These are phyloP conservation scores for Taxawa tesnikishii DNA, from an alignment of 2,329 filamentous ascomycete genomes.

Conservation along the genomic window DNA sequence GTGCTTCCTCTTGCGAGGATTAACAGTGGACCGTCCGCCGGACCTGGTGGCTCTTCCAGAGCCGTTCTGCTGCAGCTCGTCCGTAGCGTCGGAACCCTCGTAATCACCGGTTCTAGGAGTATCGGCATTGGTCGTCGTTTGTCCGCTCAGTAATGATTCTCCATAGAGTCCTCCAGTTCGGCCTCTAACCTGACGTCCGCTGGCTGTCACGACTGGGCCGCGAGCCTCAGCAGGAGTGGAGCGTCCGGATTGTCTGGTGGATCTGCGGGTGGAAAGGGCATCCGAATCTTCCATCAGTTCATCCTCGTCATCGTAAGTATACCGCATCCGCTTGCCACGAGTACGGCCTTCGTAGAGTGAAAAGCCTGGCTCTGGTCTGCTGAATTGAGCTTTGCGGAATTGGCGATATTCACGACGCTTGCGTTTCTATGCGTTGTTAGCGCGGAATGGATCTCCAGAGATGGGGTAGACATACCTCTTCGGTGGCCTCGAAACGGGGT, in stretches of 20 bases:
- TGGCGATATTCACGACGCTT: slow-evolving; percentile 85
- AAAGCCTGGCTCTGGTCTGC: slow-evolving; percentile 75
- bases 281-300: slow-evolving; percentile 55
- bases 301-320: slow-evolving; percentile 88
- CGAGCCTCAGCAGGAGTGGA: slow-evolving; percentile 58
- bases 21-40: slow-evolving; percentile 15
- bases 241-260: slow-evolving; percentile 53
- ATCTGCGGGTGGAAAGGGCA: slow-evolving; percentile 51
- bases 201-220: slow-evolving; percentile 61
- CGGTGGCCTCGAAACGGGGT: slow-evolving; percentile 82
- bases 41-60: slow-evolving; percentile 25
- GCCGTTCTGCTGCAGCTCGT: slow-evolving; percentile 27
- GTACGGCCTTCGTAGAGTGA: slow-evolving; percentile 95
- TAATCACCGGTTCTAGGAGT: slow-evolving; percentile 30
- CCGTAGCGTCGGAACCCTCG: slow-evolving; percentile 31
- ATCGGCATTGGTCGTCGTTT: slow-evolving; percentile 28
- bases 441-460: not conserved
- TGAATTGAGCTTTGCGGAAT: slow-evolving; percentile 74
- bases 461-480: slow-evolving; percentile 52
- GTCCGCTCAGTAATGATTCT: slow-evolving; percentile 46
- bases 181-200: slow-evolving; percentile 71
- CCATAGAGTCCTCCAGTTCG: slow-evolving; percentile 52
- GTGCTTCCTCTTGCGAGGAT: slow-evolving; percentile 32
- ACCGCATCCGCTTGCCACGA: slow-evolving; percentile 88
- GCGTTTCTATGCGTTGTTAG: slow-evolving; percentile 55